Evolutionary conservation across 768 basidiomycete genomes (phyloP), one percentile per base, ranked within the genome.

Genomic region (Podaxis sp.): DNA sequence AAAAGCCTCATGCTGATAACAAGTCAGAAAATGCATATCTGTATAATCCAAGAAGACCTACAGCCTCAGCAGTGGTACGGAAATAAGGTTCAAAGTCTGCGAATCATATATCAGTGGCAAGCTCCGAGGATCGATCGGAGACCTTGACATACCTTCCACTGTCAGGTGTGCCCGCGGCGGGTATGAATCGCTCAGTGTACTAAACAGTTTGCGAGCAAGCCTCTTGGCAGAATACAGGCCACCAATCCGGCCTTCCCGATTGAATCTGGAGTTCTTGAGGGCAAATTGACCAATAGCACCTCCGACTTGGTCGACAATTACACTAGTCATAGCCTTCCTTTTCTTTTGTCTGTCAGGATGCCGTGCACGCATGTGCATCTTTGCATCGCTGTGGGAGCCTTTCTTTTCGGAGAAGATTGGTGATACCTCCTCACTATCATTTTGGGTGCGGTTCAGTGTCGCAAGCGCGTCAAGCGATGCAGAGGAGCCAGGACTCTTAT

Each of bases 41-140:
- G 38, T 44, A 38, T 36, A 5, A 50, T 48, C 53, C 57, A 35
- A 47, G 48, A 38, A 58, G 50, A 74, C 81, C 69, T 64, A 89
- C 87, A 35, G 90, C 90, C 66, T 92, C 90, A n/a, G 81, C 74
- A 32, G 83, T 82, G 0, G 83, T 80, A 42, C 77, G 80, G 72
- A 92, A 92, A 69, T 91, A 92, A 0, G 90, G 90, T 66, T 83
- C 77, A 68, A 92, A 92, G 67, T 92, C 90, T 90, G 61, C 6
- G 28, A n/a, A 62, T 53, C 10, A 5, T 57, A 25, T 32, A 59
- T 50, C 37, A 36, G 27, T 51, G 36, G 46, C 14, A 18, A 61
- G 37, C 40, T 14, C 35, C 48, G 3, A 27, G 21, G 36, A 48
- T 38, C 16, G n/a, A 11, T 35, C 11, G 7, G 25, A 52, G 11